Evolutionary conservation across 2,329 filamentous ascomycete species (phyloP), one percentile per base, ranked within the genome.

Genomic region (Tolypocladium nubicola): DNA sequence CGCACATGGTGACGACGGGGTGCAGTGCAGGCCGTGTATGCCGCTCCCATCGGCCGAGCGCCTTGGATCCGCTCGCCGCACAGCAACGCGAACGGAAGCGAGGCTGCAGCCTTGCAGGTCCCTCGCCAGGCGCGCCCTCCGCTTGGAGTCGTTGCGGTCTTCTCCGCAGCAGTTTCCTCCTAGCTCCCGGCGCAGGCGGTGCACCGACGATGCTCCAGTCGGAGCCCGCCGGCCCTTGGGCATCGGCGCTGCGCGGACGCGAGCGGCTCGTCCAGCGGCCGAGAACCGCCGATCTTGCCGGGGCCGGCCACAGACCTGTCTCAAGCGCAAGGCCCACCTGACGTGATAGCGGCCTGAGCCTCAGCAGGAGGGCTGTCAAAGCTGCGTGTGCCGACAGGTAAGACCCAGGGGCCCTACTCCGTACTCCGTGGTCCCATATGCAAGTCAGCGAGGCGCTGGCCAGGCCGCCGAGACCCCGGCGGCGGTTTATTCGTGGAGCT

Each of bases 1-100:
- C 74, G 70, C 82, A 86, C 82, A 85, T 86, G 11, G 26, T 19
- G 11, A 30, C 39, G 52, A 10, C 11, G 13, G 35, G 50, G 21
- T 13, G 50, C 23, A 26, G 23, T 30, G 26, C 47, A n/a, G 47
- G 16, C 26, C 26, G 45, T 49, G 16, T 30, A 33, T 19, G 26
- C 26, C 9, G 45, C 45, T 19, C 6, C 26, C 8, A 16, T 19
- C 14, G 6, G 30, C 14, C 45, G 45, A 10, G 26, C 4, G 26
- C 2, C 13, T 14, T 5, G 21, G 13, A 16, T 21, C 26, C 7
- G 26, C 14, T 3, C 9, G 14, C 16, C 14, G 43, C 23, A 23
- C 43, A n/a, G 45, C 26, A 49, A 49, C 26, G 8, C n/a, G 7
- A 26, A 33, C 16, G 26, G 7, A 11, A 35, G 26, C 26, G 47